Percentiles rank a stretch among this genome's conserved stretches.
Conservation (phyloP, 257 asterid species). For the Petrea volubilis region DNA sequence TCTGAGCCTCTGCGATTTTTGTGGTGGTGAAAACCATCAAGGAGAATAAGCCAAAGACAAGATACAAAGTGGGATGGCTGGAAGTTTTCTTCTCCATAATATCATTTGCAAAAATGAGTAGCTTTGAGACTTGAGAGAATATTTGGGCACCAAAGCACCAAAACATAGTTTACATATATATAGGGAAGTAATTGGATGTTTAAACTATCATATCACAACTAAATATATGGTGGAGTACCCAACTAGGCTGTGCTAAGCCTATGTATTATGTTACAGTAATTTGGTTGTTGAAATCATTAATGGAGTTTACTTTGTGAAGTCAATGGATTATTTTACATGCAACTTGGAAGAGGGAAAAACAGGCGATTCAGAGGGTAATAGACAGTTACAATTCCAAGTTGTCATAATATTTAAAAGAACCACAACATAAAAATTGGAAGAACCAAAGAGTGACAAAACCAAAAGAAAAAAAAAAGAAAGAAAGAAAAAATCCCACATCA, state of each 20-base stretch:
- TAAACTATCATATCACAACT: not conserved
- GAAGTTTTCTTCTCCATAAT: constrained; percentile 14
- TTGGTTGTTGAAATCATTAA: not conserved
- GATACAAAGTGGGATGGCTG: not conserved
- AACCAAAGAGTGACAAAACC: no score
- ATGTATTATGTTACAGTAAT: not conserved
- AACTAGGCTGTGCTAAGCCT: not conserved
- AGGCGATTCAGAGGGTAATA: no score
- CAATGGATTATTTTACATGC: constrained; percentile 2
- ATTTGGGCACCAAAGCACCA: not conserved
- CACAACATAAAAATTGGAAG: no score
- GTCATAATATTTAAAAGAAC: no score
- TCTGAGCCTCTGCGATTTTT: constrained; percentile 21
- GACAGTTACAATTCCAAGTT: no score
- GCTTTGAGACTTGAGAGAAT: not conserved
- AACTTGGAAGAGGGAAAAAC: not conserved
- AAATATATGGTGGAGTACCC: not conserved
- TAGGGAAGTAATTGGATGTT: not conserved
- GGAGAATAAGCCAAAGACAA: constrained; percentile 4
- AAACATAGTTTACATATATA: not conserved
- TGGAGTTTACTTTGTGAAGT: constrained; percentile 21
- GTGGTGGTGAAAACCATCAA: not conserved
- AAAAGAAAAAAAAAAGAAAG: no score
- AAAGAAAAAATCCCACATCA: no score
- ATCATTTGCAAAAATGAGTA: not conserved